Percentiles rank a stretch among this genome's conserved stretches.
phyloP scores from a whole-genome alignment of 163 green algal genomes.

The Volvox carteri region DNA sequence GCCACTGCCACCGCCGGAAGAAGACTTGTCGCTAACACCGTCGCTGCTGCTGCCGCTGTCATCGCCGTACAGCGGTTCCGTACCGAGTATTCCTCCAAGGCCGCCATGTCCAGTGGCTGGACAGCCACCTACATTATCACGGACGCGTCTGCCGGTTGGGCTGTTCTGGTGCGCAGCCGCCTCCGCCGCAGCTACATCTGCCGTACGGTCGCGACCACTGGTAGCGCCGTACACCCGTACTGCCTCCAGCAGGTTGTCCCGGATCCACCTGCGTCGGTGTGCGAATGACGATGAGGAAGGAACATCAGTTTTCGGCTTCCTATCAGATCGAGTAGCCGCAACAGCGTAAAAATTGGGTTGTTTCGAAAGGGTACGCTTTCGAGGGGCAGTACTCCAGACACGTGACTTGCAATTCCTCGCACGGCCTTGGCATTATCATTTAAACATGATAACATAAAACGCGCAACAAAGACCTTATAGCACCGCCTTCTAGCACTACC shows the following conservation, averaged over 20 bases:
- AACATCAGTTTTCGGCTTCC: too few relatives aligned
- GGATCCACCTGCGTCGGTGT: constrained; percentile 30
- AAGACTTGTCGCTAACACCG: too few relatives aligned
- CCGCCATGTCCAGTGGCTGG: neutral
- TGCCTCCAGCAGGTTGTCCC: neutral
- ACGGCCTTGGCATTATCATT: neutral
- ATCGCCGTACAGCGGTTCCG: neutral
- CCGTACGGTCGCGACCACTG: neutral
- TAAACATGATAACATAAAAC: too few relatives aligned
- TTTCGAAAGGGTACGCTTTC: neutral
- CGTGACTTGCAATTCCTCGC: neutral
- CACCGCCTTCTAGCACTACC: too few relatives aligned
- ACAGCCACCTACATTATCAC: too few relatives aligned
- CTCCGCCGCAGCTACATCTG: neutral
- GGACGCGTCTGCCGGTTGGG: too few relatives aligned
- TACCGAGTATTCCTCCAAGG: neutral
- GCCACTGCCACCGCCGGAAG: too few relatives aligned
- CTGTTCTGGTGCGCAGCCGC: neutral
- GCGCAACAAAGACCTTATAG: too few relatives aligned
- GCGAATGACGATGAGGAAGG: too few relatives aligned
- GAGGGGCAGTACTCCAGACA: too few relatives aligned
- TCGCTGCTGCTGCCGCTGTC: neutral
- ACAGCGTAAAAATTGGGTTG: neutral
- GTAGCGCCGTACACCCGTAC: too few relatives aligned
- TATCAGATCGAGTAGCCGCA: too few relatives aligned